phyloP scores from a whole-genome alignment of 2,329 filamentous ascomycete genomes.

The Colletotrichum sansevieriae region DNA sequence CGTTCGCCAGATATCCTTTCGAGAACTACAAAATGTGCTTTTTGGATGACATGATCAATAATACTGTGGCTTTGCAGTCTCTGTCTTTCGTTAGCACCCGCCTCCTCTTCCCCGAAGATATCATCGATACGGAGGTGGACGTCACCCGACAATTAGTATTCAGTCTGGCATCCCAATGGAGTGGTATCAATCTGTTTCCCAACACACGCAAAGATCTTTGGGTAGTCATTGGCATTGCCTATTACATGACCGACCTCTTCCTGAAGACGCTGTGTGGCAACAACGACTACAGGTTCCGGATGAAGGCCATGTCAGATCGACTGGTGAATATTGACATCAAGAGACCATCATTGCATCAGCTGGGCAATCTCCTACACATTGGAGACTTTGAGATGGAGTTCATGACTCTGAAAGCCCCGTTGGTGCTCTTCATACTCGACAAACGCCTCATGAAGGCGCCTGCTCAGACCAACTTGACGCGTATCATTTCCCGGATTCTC shows the following conservation, averaged over 20 bases:
- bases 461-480: conserved; percentile 75
- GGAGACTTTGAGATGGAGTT: conserved; percentile 92
- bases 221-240: conserved; percentile 90
- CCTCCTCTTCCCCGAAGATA: conserved; percentile 84
- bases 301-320: conserved; percentile 86
- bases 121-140: conserved; percentile 86
- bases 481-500: conserved; percentile 88
- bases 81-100: conserved; percentile 90
- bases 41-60: conserved; percentile 85
- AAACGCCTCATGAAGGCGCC: conserved; percentile 90
- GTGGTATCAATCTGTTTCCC: conserved; percentile 91
- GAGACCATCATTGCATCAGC: conserved; percentile 83
- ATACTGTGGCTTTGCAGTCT: conserved; percentile 83
- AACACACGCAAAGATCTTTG: conserved; percentile 85
- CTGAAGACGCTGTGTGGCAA: conserved; percentile 92
- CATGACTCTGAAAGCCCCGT: conserved; percentile 87
- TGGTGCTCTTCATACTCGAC: conserved; percentile 95
- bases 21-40: conserved; percentile 94
- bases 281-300: conserved; percentile 92
- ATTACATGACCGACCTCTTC: conserved; percentile 95
- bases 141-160: conserved; percentile 85
- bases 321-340: conserved; percentile 86
- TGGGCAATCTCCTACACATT: conserved; percentile 82
- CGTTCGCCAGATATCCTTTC: conserved; percentile 92
- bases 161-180: conserved; percentile 91